These are phyloP conservation scores for Cladophialophora bantiana DNA, from an alignment of 2,329 filamentous ascomycete genomes.

Conservation along the genomic window DNA sequence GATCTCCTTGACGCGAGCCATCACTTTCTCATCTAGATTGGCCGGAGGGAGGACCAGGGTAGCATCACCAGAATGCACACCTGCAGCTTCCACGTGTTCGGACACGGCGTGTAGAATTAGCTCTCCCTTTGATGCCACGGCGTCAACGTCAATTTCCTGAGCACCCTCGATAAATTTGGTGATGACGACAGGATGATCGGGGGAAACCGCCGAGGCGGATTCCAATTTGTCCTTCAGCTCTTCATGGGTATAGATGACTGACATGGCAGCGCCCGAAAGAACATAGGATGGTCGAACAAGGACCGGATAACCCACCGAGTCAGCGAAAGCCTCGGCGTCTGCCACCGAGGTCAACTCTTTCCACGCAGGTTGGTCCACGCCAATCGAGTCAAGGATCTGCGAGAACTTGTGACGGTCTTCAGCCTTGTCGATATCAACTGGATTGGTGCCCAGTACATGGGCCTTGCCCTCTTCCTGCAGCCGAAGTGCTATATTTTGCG, in stretches of 20 bases:
- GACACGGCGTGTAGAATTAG: constrained; percentile 90
- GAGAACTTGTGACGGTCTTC: constrained; percentile 99
- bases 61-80: constrained; percentile 97
- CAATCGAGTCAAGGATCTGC: constrained; percentile 94
- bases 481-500: constrained; percentile 95
- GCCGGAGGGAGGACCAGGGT: constrained; percentile 90
- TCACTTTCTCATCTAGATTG: constrained; percentile 76
- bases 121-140: constrained; percentile 83
- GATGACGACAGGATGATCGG: constrained; percentile 97
- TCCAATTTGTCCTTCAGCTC: constrained; percentile 95
- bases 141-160: constrained; percentile 95
- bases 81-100: constrained; percentile 95
- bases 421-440: constrained; percentile 94
- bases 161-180: constrained; percentile 98
- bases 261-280: constrained; percentile 97
- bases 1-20: constrained; percentile 92
- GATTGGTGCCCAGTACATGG: constrained; percentile 90
- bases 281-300: constrained; percentile 95
- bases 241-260: constrained; percentile 84
- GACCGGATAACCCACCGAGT: constrained; percentile 88
- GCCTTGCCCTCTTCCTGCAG: constrained; percentile 90
- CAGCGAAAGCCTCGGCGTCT: constrained; percentile 85
- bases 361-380: constrained; percentile 96
- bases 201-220: constrained; percentile 87
- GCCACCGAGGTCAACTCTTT: constrained; percentile 91